phyloP scores from a whole-genome alignment of 305 asterid genomes.

The Solanum hybrid region DNA sequence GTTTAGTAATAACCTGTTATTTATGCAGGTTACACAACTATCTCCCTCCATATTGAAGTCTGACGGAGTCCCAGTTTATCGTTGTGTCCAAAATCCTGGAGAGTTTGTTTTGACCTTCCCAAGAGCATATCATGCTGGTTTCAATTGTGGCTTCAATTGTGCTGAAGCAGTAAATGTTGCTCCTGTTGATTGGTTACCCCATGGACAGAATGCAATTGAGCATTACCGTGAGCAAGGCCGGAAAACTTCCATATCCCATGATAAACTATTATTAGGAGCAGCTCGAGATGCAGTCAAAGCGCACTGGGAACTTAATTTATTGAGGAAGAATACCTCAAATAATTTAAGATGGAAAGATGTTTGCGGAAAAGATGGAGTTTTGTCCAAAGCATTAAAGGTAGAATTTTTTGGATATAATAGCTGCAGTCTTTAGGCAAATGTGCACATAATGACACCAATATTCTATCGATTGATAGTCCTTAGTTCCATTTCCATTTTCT shows the following conservation, averaged over 20 bases:
- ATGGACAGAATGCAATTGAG: constrained; percentile 77
- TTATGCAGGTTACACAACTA: constrained; percentile 76
- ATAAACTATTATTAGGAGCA: constrained; percentile 79
- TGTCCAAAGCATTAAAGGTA: constrained; percentile 74
- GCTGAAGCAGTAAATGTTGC: constrained; percentile 95
- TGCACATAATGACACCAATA: neutral
- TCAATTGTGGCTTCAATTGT: constrained; percentile 78
- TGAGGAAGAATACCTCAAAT: constrained; percentile 43
- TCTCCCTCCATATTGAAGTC: constrained; percentile 62
- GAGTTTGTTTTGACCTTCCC: constrained; percentile 85
- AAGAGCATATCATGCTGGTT: constrained; percentile 86
- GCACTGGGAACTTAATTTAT: constrained; percentile 68
- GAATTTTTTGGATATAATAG: neutral
- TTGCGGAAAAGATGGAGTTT: constrained; percentile 75
- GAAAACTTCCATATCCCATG: constrained; percentile 73
- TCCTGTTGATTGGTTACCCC: constrained; percentile 90
- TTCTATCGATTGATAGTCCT: neutral
- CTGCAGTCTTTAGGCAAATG: neutral
- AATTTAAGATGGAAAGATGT: constrained; percentile 72
- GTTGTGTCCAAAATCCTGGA: constrained; percentile 79
- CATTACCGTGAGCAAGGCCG: constrained; percentile 66
- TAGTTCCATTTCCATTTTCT: neutral
- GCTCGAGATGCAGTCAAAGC: constrained; percentile 90
- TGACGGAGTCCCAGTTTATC: constrained; percentile 76
- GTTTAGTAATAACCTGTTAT: neutral